Evolutionary conservation across 1,139 yeast genomes (phyloP).

Genomic region (Taphrina communis): DNA sequence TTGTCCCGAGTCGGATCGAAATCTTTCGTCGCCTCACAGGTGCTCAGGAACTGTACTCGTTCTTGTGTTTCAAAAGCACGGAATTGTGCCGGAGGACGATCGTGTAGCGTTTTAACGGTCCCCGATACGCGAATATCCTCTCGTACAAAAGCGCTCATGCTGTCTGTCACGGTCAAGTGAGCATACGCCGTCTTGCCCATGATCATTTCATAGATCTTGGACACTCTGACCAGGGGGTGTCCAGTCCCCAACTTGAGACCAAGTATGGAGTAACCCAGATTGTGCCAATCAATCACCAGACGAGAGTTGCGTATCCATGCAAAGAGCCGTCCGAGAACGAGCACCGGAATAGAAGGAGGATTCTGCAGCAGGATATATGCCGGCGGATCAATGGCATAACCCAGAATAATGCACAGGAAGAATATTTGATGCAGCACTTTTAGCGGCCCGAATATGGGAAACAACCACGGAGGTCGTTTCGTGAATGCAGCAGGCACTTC

Average conservation of each 20-base stretch:
- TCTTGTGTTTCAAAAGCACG: constrained; percentile 55
- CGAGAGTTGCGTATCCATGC: constrained; percentile 64
- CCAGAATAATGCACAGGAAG: constrained; percentile 25
- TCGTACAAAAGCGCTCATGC: constrained; percentile 60
- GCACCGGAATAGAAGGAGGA: constrained; percentile 89
- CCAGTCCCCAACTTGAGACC: constrained; percentile 63
- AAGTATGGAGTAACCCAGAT: constrained; percentile 83
- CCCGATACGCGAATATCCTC: constrained; percentile 17
- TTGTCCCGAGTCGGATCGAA: constrained; percentile 14
- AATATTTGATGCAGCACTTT: constrained; percentile 65
- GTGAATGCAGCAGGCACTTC: constrained; percentile 49
- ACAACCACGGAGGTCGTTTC: constrained; percentile 55
- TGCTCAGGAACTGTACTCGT: constrained; percentile 17
- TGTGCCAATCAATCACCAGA: constrained; percentile 94
- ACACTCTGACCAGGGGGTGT: constrained; percentile 68
- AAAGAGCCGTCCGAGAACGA: constrained; percentile 65
- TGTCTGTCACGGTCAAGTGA: constrained; percentile 79
- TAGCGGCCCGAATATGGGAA: constrained; percentile 61
- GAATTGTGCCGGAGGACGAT: constrained; percentile 76
- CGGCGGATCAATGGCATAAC: constrained; percentile 38
- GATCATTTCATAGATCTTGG: constrained; percentile 62
- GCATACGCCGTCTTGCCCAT: constrained; percentile 69
- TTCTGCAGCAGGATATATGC: constrained; percentile 67
- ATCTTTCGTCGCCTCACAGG: constrained; percentile 56
- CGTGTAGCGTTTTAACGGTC: constrained; percentile 58